These are phyloP conservation scores for Papiliotrema laurentii DNA, from an alignment of 1,284 basidiomycete species.

Conservation along the genomic window DNA sequence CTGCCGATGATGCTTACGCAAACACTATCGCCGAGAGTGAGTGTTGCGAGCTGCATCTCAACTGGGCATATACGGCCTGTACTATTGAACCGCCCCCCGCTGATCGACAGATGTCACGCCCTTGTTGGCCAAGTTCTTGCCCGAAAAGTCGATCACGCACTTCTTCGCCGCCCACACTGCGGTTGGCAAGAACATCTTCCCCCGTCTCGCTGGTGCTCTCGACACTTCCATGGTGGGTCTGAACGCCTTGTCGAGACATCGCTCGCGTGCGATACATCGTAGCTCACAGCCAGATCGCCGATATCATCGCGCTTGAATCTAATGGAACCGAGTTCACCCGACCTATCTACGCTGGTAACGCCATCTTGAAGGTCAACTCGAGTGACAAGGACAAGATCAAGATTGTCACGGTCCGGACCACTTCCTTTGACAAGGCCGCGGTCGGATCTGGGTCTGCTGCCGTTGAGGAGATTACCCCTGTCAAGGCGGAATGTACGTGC, in stretches of 20 bases:
- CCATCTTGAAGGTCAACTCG: slow-evolving; percentile 86
- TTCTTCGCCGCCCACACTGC: slow-evolving; percentile 77
- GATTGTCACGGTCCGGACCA: slow-evolving; percentile 93
- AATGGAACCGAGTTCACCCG: slow-evolving; percentile 75
- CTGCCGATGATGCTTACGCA: slow-evolving; percentile 46
- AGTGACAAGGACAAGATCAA: slow-evolving; percentile 65
- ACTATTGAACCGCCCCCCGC: background rate
- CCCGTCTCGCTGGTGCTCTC: slow-evolving; percentile 82
- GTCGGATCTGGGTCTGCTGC: slow-evolving; percentile 53
- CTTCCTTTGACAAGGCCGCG: slow-evolving; percentile 77
- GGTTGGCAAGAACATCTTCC: slow-evolving; percentile 68
- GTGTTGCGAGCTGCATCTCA: slow-evolving; percentile 10
- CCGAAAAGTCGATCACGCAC: slow-evolving; percentile 64
- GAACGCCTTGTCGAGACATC: too few species aligned
- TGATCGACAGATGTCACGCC: slow-evolving; percentile 52
- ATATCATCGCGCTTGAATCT: slow-evolving; percentile 80
- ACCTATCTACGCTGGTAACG: slow-evolving; percentile 98
- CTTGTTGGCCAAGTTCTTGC: slow-evolving; percentile 52
- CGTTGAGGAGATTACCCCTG: slow-evolving; percentile 63
- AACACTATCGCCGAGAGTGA: slow-evolving; percentile 50
- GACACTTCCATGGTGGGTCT: slow-evolving; percentile 60
- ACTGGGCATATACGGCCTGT: background rate
- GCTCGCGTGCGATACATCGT: too few species aligned
- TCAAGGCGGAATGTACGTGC: slow-evolving; percentile 58
- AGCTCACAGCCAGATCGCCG: slow-evolving; percentile 68